Percentiles rank a stretch among this genome's conserved stretches.
Evolutionary conservation across 2,329 filamentous ascomycete genomes (phyloP).

Genomic region (Colletotrichum kahawae): DNA sequence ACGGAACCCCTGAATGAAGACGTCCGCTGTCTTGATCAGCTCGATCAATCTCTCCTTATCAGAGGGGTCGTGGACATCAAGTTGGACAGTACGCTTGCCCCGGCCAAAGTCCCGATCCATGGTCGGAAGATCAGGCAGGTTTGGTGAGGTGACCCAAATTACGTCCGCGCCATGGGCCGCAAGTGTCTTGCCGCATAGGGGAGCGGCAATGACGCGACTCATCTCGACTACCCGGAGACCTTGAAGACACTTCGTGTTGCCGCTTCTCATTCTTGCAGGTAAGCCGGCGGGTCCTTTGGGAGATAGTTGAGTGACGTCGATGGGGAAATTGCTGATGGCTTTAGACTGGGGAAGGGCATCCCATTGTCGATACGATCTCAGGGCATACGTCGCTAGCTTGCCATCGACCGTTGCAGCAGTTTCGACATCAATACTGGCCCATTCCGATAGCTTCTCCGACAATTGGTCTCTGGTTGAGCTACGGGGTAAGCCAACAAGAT

Average conservation of each 20-base stretch:
- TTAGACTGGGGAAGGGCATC: constrained; percentile 51
- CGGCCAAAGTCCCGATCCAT: constrained; percentile 37
- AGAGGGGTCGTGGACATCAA: constrained; percentile 27
- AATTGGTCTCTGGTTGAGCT: constrained; percentile 42
- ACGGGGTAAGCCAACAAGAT: constrained; percentile 43
- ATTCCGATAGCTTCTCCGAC: constrained; percentile 36
- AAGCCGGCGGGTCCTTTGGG: constrained; percentile 18
- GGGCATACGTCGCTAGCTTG: constrained; percentile 49
- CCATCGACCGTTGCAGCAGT: constrained; percentile 40
- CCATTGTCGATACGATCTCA: constrained; percentile 57
- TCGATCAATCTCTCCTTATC: constrained; percentile 30
- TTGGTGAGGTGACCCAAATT: constrained; percentile 34
- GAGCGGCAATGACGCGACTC: constrained; percentile 39
- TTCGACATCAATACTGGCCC: constrained; percentile 55
- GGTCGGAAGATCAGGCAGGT: constrained; percentile 34
- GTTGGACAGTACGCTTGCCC: constrained; percentile 36
- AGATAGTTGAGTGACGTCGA: constrained; percentile 42
- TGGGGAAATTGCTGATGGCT: constrained; percentile 49
- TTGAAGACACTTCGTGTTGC: constrained; percentile 34
- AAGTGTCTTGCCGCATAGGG: constrained; percentile 35
- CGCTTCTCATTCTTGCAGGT: constrained; percentile 35
- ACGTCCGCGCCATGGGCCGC: constrained; percentile 38
- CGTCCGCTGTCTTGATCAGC: constrained; percentile 40
- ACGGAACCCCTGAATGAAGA: constrained; percentile 51
- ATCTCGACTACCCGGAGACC: constrained; percentile 39